phyloP scores from a whole-genome alignment of 2,329 filamentous ascomycete species.

The Blastomyces gilchristii region DNA sequence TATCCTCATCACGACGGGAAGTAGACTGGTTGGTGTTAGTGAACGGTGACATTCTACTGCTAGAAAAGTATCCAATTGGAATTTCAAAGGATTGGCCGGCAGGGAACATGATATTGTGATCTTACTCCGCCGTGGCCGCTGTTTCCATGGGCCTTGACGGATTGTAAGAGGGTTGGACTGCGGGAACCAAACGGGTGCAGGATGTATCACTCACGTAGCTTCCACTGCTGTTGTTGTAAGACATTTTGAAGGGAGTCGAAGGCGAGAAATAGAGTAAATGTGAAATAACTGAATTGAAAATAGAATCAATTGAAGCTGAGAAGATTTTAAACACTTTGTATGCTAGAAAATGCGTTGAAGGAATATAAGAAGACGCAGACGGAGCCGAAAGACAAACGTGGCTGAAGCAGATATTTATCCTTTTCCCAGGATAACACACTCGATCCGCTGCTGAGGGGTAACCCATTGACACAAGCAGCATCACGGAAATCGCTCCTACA shows the following conservation, averaged over 20 bases:
- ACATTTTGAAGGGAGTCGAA: background rate
- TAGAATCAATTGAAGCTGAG: background rate
- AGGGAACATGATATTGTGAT: background rate
- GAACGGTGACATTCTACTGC: background rate
- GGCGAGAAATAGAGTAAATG: background rate
- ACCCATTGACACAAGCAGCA: background rate
- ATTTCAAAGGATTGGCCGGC: background rate
- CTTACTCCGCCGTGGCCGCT: background rate
- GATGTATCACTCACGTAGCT: background rate
- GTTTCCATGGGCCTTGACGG: background rate
- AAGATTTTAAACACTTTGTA: background rate
- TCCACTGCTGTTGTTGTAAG: slow-evolving; percentile 2
- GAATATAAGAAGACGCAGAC: background rate
- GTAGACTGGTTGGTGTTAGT: background rate
- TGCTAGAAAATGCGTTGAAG: background rate
- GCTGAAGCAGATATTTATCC: slow-evolving; percentile 1
- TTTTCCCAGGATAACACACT: background rate
- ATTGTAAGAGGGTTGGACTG: background rate
- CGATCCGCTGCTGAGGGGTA: background rate
- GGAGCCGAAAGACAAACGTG: background rate
- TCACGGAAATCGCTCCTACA: background rate
- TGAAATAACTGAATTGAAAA: background rate
- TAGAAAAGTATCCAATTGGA: background rate
- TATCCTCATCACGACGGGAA: slow-evolving; percentile 1
- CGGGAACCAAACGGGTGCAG: background rate